Percentiles rank a stretch among this genome's conserved stretches.
These are phyloP conservation scores for Quercus phellos DNA, from an alignment of 331 rosid species.

Conservation along the genomic window DNA sequence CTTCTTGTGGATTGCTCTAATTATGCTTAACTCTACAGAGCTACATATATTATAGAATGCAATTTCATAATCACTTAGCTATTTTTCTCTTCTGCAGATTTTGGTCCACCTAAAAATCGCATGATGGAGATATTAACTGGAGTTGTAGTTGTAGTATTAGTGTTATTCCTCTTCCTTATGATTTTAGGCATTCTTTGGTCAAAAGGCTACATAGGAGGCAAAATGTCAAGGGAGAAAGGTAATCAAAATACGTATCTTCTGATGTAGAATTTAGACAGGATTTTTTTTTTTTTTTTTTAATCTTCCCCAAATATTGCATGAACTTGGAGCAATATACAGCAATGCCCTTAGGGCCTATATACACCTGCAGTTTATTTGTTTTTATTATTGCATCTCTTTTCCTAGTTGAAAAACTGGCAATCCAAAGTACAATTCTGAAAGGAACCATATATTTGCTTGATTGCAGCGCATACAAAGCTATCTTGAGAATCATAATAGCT, in stretches of 20 bases:
- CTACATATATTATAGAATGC: background rate
- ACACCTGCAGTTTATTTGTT: background rate
- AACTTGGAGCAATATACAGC: background rate
- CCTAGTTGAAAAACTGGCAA: background rate
- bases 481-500: background rate
- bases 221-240: conserved; percentile 23
- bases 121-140: background rate
- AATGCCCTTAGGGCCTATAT: background rate
- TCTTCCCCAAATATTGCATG: background rate
- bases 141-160: background rate
- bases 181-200: conserved; percentile 14
- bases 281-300: no score
- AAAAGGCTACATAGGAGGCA: background rate
- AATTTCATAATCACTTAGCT: background rate
- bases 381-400: background rate
- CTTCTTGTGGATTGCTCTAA: background rate
- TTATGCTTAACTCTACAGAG: background rate
- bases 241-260: background rate
- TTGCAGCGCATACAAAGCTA: background rate
- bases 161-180: background rate
- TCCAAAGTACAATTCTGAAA: background rate
- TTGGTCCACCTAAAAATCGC: background rate
- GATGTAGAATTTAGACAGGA: background rate
- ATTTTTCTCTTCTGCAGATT: background rate
- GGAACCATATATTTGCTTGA: background rate